These are phyloP conservation scores for Uromyces viciae-fabae DNA, from an alignment of 1,284 basidiomycete species.

Conservation along the genomic window DNA sequence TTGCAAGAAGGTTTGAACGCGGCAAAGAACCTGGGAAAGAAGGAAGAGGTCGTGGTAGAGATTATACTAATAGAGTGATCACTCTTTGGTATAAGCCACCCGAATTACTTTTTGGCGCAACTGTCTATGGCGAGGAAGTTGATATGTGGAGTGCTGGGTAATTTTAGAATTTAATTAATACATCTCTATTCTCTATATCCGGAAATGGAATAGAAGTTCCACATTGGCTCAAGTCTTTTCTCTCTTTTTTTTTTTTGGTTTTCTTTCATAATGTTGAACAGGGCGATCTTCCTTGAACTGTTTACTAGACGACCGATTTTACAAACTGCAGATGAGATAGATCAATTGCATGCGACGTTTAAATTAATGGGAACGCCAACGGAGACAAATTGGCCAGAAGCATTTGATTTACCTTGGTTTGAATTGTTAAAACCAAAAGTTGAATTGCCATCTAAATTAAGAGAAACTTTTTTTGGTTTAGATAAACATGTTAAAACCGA, in stretches of 20 bases:
- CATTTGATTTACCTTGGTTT: slow-evolving; percentile 88
- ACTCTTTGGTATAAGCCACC: slow-evolving; percentile 98
- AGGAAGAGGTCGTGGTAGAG: slow-evolving; percentile 67
- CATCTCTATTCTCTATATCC: too few species aligned
- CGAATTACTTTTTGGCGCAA: slow-evolving; percentile 90
- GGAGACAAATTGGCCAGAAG: slow-evolving; percentile 73
- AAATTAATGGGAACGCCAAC: slow-evolving; percentile 83
- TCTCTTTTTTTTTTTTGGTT: background rate
- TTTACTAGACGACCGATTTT: slow-evolving; percentile 92
- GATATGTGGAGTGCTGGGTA: slow-evolving; percentile 99
- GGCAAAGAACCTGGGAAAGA: slow-evolving; percentile 32
- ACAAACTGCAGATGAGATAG: slow-evolving; percentile 93
- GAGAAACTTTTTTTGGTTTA: slow-evolving; percentile 63
- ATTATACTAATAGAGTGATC: slow-evolving; percentile 98
- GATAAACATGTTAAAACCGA: slow-evolving; percentile 43
- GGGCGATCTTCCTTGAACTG: slow-evolving; percentile 97
- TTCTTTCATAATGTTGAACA: slow-evolving; percentile 53
- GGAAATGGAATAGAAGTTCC: background rate
- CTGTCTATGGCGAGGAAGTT: slow-evolving; percentile 95
- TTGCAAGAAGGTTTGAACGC: slow-evolving; percentile 78
- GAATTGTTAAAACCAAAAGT: slow-evolving; percentile 90
- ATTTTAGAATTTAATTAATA: background rate
- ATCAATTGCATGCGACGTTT: slow-evolving; percentile 90
- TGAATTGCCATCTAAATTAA: slow-evolving; percentile 67
- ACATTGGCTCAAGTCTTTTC: too few species aligned